Evolutionary conservation across 805 yeast genomes (phyloP).

Genomic region (Metschnikowia continentalis): DNA sequence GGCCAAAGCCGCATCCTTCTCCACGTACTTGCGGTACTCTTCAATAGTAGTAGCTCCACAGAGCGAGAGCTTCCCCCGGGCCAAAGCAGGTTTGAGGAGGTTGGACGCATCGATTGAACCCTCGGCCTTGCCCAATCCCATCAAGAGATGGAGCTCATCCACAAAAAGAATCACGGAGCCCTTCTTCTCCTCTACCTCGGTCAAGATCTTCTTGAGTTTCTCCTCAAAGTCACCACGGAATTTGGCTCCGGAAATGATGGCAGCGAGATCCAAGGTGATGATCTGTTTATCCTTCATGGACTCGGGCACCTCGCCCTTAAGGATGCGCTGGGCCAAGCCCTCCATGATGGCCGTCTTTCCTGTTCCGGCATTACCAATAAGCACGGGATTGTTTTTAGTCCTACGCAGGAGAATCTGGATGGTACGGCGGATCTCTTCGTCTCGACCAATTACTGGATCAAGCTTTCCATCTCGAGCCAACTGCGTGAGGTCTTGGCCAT

Average conservation of each 20-base stretch:
- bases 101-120: conserved; percentile 96
- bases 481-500: conserved; percentile 80
- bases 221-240: conserved; percentile 96
- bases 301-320: conserved; percentile 91
- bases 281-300: conserved; percentile 83
- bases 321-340: conserved; percentile 91
- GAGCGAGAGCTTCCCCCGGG: conserved; percentile 87
- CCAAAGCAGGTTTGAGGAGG: conserved; percentile 86
- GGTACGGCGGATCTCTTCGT: conserved; percentile 90
- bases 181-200: conserved; percentile 75
- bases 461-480: conserved; percentile 85
- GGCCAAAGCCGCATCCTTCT: conserved; percentile 93
- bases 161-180: conserved; percentile 79
- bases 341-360: conserved; percentile 97
- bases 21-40: conserved; percentile 88
- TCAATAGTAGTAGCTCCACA: conserved; percentile 96
- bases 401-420: conserved; percentile 88
- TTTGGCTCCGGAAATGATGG: conserved; percentile 90
- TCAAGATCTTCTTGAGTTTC: conserved; percentile 72
- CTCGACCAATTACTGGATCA: conserved; percentile 96
- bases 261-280: conserved; percentile 81
- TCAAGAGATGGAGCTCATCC: conserved; percentile 84
- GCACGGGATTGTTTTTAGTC: conserved; percentile 92
- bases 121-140: conserved; percentile 90
- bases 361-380: conserved; percentile 96